Evolutionary conservation across 495 filamentous ascomycete genomes (phyloP), one percentile per base, ranked within the genome.

Genomic region (Achaetomiella virescens): DNA sequence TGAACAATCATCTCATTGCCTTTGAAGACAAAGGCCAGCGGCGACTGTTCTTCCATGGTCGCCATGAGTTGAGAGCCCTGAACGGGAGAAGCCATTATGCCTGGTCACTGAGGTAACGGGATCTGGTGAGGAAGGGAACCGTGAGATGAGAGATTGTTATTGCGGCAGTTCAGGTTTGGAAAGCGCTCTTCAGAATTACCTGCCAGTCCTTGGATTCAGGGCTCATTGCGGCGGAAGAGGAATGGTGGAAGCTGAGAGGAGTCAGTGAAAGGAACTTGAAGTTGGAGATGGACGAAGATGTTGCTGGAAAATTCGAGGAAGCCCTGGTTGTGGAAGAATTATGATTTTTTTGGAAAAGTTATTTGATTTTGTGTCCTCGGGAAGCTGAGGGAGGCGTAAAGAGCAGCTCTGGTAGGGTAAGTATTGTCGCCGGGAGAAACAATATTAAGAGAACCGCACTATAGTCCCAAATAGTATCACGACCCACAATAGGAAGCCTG

Each of bases 1-100:
- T 59, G 57, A 25, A 59, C 45, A 11, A 59, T 48, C 43, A 53
- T 54, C 25, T 59, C 57, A 21, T 48, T 55, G n/a, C 53, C 53
- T n/a, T 5, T 21, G 44, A 55, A 55, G 18, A 48, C 31, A n/a
- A 55, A 55, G 1, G 53, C 42, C 35, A 55, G n/a, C 11, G 44
- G 53, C 22, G 53, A 21, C 20, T 35, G 21, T 3, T 33, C 15
- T 15, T 24, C 35, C 36, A 42, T 42, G 27, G 27, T 31, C 2
- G 25, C 31, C 10, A 1, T 17, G 22, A 10, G 3, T 3, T 31
- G 14, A 36, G n/a, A n/a, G 31, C 15, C 20, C 3, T 40, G 25
- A n/a, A 33, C 20, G n/a, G 21, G 14, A 35, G 53, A 48, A 33
- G 53, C 21, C 53, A 55, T 55, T 3, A 17, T 43, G 40, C 2